phyloP scores from a whole-genome alignment of 179 eudicot genomes.

The Drosera spatulata region DNA sequence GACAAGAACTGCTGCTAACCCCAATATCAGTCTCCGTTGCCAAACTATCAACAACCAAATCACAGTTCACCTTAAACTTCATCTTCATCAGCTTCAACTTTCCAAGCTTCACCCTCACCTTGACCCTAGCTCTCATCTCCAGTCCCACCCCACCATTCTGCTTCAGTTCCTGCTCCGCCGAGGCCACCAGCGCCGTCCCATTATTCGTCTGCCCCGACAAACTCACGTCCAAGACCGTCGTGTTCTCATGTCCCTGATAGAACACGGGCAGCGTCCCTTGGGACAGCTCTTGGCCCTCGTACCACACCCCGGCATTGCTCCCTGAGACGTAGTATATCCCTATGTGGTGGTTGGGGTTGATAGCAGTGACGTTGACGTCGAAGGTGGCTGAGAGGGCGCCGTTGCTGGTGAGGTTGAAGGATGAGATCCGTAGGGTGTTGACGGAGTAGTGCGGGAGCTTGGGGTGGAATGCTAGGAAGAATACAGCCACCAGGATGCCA shows the following conservation, averaged over 20 bases:
- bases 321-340: slow-evolving; percentile 64
- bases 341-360: slow-evolving; percentile 66
- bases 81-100: slow-evolving; percentile 56
- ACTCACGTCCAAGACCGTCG: slow-evolving; percentile 38
- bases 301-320: slow-evolving; percentile 44
- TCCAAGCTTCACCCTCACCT: slow-evolving; percentile 63
- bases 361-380: slow-evolving; percentile 57
- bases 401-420: slow-evolving; percentile 25
- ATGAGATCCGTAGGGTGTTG: slow-evolving; percentile 39
- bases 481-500: slow-evolving; percentile 38
- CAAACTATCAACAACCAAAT: slow-evolving; percentile 45
- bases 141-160: slow-evolving; percentile 53
- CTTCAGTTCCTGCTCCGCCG: slow-evolving; percentile 27
- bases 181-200: slow-evolving; percentile 23
- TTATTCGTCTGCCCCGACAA: slow-evolving; percentile 34
- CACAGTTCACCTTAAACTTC: slow-evolving; percentile 62
- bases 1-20: slow-evolving; percentile 52
- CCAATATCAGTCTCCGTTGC: slow-evolving; percentile 27
- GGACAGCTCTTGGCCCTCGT: slow-evolving; percentile 40
- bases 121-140: slow-evolving; percentile 42
- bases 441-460: slow-evolving; percentile 68
- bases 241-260: slow-evolving; percentile 80
- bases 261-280: slow-evolving; percentile 60
- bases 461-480: slow-evolving; percentile 63
- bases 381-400: slow-evolving; percentile 46